Base-by-base conservation (phyloP, 148 eudicot species). In the Nyssa sinensis region DNA sequence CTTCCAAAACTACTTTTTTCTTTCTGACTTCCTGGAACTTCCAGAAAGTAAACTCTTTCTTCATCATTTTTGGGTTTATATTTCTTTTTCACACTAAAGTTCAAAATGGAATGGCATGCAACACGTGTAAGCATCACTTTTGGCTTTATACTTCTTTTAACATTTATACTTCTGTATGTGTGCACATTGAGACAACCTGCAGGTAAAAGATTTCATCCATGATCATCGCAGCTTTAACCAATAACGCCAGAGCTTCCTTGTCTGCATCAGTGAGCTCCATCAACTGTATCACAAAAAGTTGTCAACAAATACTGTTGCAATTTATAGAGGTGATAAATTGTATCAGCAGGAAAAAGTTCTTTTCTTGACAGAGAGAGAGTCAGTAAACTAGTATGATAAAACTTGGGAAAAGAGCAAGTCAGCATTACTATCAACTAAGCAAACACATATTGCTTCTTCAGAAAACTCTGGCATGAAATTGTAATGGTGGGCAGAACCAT, bases 131-230 rank as follows among this genome's bases (percentile, higher is more conserved):
- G n/a, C n/a, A n/a, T n/a, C n/a, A n/a, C n/a, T n/a, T n/a, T n/a
- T n/a, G n/a, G n/a, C n/a, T n/a, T n/a, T n/a, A n/a, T n/a, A n/a
- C n/a, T n/a, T 44, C 51, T 44, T 44, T 14, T 44, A 11, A 1
- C 44, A 39, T 39, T 39, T 6, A 44, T 44, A 19, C 17, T 11
- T 3, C 19, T 11, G 51, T 24, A 28, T 7, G 29, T 25, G 47
- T 33, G 11, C 11, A 28, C 30, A 67, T 34, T n/a, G n/a, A n/a
- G n/a, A 53, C 41, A 83, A 94, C 98, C 97, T 95, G 98, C 76
- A 84, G 82, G 74, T 81, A 73, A 80, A 89, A 92, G 79, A 92
- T 88, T 62, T 90, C 90, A 82, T 95, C 98, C 60, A 95, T 88
- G 69, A 88, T 80, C 55, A 59, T 81, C 19, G 91, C 96, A 79